phyloP scores from a whole-genome alignment of 2,329 filamentous ascomycete genomes.

The Ustilaginoidea virens region DNA sequence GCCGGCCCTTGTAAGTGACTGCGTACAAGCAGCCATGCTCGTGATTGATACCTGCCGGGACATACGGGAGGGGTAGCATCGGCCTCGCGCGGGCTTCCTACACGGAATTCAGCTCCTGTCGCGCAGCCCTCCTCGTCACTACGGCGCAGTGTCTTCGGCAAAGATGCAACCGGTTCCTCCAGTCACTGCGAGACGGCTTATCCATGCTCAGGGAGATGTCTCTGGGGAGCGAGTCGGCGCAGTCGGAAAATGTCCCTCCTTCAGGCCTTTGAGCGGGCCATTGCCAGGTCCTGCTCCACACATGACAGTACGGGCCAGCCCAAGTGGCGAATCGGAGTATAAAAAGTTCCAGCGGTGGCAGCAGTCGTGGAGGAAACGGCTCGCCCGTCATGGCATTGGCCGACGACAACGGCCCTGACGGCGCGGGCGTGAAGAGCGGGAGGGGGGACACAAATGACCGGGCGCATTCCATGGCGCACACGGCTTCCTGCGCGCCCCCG shows the following conservation, averaged over 20 bases:
- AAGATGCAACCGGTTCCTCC: conserved; percentile 24
- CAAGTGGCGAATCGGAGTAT: conserved; percentile 29
- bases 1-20: conserved; percentile 31
- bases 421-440: too few species aligned
- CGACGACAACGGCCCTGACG: too few species aligned
- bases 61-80: conserved; percentile 31
- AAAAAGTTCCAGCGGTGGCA: conserved; percentile 36
- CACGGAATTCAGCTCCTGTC: conserved; percentile 39
- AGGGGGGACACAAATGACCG: conserved; percentile 18
- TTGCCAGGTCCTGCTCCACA: conserved; percentile 27
- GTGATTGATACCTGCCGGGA: conserved; percentile 34
- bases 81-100: conserved; percentile 39
- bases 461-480: conserved; percentile 11
- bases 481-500: conserved; percentile 14
- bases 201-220: conserved; percentile 37
- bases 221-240: conserved; percentile 33
- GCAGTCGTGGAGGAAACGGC: conserved; percentile 32
- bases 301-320: too few species aligned
- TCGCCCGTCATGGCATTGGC: too few species aligned
- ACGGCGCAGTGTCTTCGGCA: conserved; percentile 23
- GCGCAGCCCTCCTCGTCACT: conserved; percentile 34
- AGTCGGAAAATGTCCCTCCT: conserved; percentile 37
- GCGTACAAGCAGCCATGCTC: conserved; percentile 34
- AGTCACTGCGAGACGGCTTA: conserved; percentile 31
- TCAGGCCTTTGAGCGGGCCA: conserved; percentile 34